Evolutionary conservation across 2,329 filamentous ascomycete genomes (phyloP).

Genomic region (Ophiostoma sp.): DNA sequence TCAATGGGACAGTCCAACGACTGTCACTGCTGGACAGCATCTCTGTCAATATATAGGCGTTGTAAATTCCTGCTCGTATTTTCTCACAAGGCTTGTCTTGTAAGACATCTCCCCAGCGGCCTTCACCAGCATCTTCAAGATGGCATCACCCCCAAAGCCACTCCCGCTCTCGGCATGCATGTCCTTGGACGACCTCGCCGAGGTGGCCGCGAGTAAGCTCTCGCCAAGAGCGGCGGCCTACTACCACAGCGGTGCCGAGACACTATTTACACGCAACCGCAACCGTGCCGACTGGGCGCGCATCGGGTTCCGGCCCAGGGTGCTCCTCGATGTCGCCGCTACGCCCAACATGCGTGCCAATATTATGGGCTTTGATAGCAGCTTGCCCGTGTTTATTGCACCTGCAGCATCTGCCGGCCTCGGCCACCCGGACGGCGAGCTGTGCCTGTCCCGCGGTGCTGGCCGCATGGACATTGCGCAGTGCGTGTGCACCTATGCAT

Average conservation of each 20-base stretch:
- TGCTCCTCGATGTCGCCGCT: conserved; percentile 18
- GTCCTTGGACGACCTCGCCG: conserved; percentile 18
- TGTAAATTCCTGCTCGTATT: no score
- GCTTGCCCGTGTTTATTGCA: conserved; percentile 24
- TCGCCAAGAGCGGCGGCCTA: conserved; percentile 19
- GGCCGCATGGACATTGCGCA: conserved; percentile 24
- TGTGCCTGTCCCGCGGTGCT: conserved; percentile 21
- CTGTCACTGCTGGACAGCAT: no score
- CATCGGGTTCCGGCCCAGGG: conserved; percentile 22
- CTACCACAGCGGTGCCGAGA: conserved; percentile 21
- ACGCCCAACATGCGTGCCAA: conserved; percentile 15
- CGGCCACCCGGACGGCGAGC: conserved; percentile 23
- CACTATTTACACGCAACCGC: conserved; percentile 12
- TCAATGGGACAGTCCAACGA: not conserved
- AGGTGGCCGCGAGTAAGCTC: conserved; percentile 15
- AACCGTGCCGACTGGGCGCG: conserved; percentile 22
- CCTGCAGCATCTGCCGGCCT: conserved; percentile 23
- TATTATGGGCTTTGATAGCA: conserved; percentile 20
- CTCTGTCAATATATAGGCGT: no score
- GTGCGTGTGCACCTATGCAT: conserved; percentile 24
- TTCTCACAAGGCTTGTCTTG: no score
- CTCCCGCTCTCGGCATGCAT: conserved; percentile 23
- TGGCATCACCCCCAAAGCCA: no score
- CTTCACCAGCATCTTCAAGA: no score
- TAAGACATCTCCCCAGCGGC: no score